phyloP scores from a whole-genome alignment of 2,329 filamentous ascomycete species.

The Beauveria sp. region DNA sequence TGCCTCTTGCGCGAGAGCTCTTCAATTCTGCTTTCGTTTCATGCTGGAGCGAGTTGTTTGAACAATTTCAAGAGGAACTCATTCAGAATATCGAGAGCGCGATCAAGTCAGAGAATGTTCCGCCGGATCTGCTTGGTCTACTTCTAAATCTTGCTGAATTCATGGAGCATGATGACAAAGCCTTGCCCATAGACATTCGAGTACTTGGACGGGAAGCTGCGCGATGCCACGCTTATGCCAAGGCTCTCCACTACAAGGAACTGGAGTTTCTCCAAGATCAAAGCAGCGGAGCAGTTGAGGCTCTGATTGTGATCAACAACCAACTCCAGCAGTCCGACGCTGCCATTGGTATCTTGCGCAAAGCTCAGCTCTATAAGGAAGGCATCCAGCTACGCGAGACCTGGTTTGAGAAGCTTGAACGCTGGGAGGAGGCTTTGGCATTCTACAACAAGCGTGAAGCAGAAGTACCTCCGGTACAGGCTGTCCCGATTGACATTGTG shows the following conservation, averaged over 20 bases:
- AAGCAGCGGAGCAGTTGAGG: conserved; percentile 90
- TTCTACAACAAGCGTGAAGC: conserved; percentile 84
- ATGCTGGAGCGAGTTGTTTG: conserved; percentile 96
- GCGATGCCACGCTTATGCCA: conserved; percentile 95
- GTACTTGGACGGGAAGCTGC: conserved; percentile 90
- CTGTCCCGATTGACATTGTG: conserved; percentile 78
- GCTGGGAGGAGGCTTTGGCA: conserved; percentile 93
- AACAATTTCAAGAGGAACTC: conserved; percentile 93
- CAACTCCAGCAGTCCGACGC: conserved; percentile 97
- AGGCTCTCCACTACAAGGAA: conserved; percentile 98
- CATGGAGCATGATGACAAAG: conserved; percentile 99
- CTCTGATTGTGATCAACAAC: conserved; percentile 98
- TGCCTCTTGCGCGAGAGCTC: conserved; percentile 81
- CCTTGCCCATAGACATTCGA: conserved; percentile 92
- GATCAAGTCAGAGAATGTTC: conserved; percentile 90
- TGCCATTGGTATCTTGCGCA: conserved; percentile 92
- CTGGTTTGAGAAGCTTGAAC: conserved; percentile 97
- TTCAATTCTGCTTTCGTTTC: conserved; percentile 99
- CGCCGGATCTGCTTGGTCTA: conserved; percentile 88
- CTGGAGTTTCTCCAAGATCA: conserved; percentile 97
- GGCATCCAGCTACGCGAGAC: conserved; percentile 91
- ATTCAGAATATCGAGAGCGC: conserved; percentile 94
- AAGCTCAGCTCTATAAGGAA: conserved; percentile 91
- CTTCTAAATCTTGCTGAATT: conserved; percentile 96
- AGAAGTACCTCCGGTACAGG: conserved; percentile 51